Percentiles rank a stretch among this genome's conserved stretches.
These are phyloP conservation scores for Omphalotus guepiniiformis DNA, from an alignment of 768 basidiomycete species.

Conservation along the genomic window DNA sequence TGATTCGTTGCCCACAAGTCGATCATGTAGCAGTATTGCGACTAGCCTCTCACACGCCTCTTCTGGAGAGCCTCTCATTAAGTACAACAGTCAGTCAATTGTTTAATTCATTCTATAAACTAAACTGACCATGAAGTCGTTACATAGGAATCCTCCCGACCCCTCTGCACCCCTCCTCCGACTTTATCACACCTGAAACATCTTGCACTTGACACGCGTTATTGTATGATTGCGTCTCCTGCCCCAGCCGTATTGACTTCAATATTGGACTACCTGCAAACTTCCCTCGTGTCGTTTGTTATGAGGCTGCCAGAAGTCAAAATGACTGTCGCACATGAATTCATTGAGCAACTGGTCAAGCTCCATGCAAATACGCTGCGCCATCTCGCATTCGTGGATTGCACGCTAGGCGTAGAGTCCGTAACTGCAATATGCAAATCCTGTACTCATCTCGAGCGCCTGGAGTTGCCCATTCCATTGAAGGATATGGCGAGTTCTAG, in stretches of 20 bases:
- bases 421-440: conserved; percentile 35
- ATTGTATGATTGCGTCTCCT: conserved; percentile 24
- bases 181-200: conserved; percentile 40
- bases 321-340: conserved; percentile 29
- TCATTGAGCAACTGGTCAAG: conserved; percentile 40
- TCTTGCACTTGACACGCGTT: conserved; percentile 50
- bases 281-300: conserved; percentile 33
- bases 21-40: conserved; percentile 48
- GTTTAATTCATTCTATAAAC: conserved; percentile 2
- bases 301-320: conserved; percentile 44
- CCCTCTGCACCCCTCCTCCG: conserved; percentile 25
- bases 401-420: conserved; percentile 33
- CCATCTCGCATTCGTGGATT: conserved; percentile 45
- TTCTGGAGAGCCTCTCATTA: conserved; percentile 57
- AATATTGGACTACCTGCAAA: conserved; percentile 29
- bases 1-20: conserved; percentile 56
- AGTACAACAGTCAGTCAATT: conserved; percentile 47
- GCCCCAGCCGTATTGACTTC: conserved; percentile 20
- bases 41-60: conserved; percentile 43
- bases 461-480: conserved; percentile 48
- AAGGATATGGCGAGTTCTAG: conserved; percentile 41
- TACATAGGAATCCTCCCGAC: conserved; percentile 32
- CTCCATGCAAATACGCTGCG: conserved; percentile 38
- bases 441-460: conserved; percentile 43
- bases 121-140: too few species aligned